Evolutionary conservation across 768 basidiomycete genomes (phyloP), one percentile per base, ranked within the genome.

Genomic region (Punctularia strigosozonata): DNA sequence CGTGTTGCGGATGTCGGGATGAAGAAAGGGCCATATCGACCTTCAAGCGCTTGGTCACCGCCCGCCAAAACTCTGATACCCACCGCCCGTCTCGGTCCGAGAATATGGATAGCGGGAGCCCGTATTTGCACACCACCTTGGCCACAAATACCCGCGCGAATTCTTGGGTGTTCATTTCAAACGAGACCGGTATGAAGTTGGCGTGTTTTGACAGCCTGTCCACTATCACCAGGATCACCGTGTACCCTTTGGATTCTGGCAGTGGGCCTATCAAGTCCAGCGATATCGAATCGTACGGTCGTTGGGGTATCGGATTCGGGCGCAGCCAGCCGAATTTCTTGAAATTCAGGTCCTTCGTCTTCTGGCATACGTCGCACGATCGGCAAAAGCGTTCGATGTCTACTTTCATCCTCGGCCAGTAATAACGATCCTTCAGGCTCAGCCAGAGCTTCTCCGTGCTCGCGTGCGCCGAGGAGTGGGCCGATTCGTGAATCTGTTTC

Each of bases 341-440:
- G 37, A 45, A 45, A 15, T 37, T 34, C 0, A 10, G 18, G 1
- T 21, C 12, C 25, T 47, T 47, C 22, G 32, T 36, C 26, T 47
- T 47, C 32, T 47, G 46, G 15, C 46, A 47, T 1, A 45, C 31
- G 19, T 47, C 46, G 40, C 46, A 47, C 0, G 46, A 17, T 3
- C 20, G 10, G 15, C 38, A 39, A 25, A 38, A 44, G 1, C 4
- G 12, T 5, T 37, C 23, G 14, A 41, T 14, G 36, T 47, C 46
- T n/a, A 19, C 25, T 13, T 37, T 40, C 46, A 47, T 47, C 12
- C 33, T 15, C 6, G 43, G 28, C 39, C 43, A 44, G 15, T 28
- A 44, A 13, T 35, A 44, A 2, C 33, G 19, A 1, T 6, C 4
- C 7, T n/a, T 37, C 4, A 46, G 6, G 8, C 18, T 22, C 5